Evolutionary conservation across 805 yeast species (phyloP).

Genomic region (Teunomyces panamensis): DNA sequence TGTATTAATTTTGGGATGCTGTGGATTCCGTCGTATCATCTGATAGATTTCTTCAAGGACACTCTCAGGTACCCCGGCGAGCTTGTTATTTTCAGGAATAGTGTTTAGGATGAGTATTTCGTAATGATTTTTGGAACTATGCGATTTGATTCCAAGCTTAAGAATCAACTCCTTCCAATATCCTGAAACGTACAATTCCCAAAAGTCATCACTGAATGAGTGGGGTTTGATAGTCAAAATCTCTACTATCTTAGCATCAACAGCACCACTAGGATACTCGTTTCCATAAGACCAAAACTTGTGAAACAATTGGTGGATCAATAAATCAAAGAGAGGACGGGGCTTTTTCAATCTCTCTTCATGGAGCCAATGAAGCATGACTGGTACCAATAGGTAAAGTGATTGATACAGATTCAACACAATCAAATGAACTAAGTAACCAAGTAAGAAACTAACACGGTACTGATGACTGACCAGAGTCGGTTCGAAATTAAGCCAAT

Average conservation of each 20-base stretch:
- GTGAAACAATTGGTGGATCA: constrained; percentile 13
- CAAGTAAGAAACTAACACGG: constrained; percentile 25
- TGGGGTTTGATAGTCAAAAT: constrained; percentile 12
- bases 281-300: constrained; percentile 23
- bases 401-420: constrained; percentile 32
- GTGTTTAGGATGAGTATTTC: constrained; percentile 23
- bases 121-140: constrained; percentile 10
- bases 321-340: not conserved
- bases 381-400: constrained; percentile 32
- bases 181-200: constrained; percentile 24
- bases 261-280: constrained; percentile 10
- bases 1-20: constrained; percentile 19
- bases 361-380: constrained; percentile 35
- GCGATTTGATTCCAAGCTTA: constrained; percentile 5
- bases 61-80: constrained; percentile 5
- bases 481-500: constrained; percentile 37
- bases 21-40: constrained; percentile 11
- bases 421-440: constrained; percentile 33
- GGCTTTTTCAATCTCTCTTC: constrained; percentile 17
- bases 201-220: constrained; percentile 15
- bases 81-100: constrained; percentile 15
- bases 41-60: constrained; percentile 5
- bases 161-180: constrained; percentile 28
- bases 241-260: constrained; percentile 10
- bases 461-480: constrained; percentile 16